Evolutionary conservation across 2,329 filamentous ascomycete species (phyloP), one percentile per base, ranked within the genome.

Genomic region (Ophiobolus disseminans): DNA sequence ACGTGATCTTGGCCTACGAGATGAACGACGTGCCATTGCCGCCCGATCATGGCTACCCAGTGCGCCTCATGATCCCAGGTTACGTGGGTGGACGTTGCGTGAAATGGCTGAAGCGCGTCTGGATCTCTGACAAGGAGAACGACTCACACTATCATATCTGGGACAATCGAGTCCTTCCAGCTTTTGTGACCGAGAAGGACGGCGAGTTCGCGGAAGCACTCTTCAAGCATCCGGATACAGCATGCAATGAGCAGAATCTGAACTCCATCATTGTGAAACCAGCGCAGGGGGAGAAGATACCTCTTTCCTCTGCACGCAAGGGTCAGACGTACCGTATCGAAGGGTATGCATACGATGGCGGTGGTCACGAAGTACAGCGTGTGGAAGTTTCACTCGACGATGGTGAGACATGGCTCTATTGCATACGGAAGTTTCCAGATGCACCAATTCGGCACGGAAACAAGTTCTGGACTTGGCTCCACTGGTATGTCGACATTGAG

Each of bases 101-200:
- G 14, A 81, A 82, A 65, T 82, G 80, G 78, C 70, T 82, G 3
- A 78, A 80, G 51, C 68, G 68, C n/a, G 77, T 82, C 50, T 79
- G 74, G 13, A 72, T 82, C 8, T 76, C 78, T 39, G 63, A 68
- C 19, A 57, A 73, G 41, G 79, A 83, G 52, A 80, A 76, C 13
- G 66, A 68, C 3, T 82, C 81, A 48, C 75, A 78, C 63, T 84
- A 84, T 57, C 79, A 82, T 64, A 76, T 78, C 42, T 75, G 69
- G 44, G 81, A 84, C 63, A 84, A 84, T 68, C 82, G 82, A 54
- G 70, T 81, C 19, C 69, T 84, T 3, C 80, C 80, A 1, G 65
- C 66, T 9, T 82, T 80, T 49, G 69, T 82, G 11, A 78, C 72
- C 0, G 77, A 80, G 35, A 77, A 75, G 39, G 76, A 80, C 41